Evolutionary conservation across 2,329 filamentous ascomycete species (phyloP).

Genomic region (Scleromitrula shiraiana): DNA sequence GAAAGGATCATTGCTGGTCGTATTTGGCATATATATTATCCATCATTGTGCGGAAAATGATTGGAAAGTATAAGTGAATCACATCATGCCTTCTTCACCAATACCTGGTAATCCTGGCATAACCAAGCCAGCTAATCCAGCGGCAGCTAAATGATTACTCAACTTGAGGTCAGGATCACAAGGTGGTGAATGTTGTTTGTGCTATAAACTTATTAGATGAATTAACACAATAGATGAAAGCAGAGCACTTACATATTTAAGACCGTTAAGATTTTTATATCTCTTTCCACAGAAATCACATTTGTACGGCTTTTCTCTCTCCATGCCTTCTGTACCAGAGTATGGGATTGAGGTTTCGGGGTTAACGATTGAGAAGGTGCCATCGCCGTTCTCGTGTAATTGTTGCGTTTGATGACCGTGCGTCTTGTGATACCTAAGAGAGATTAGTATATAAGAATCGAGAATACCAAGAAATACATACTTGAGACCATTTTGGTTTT

Average conservation of each 20-base stretch:
- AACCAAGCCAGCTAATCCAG: slow-evolving; percentile 25
- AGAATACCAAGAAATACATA: slow-evolving; percentile 40
- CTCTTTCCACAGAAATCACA: slow-evolving; percentile 96
- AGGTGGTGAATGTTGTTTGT: slow-evolving; percentile 75
- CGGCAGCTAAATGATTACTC: slow-evolving; percentile 29
- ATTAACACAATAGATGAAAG: background rate
- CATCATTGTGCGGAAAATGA: slow-evolving; percentile 1
- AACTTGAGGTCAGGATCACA: slow-evolving; percentile 76
- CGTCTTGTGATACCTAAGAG: slow-evolving; percentile 56
- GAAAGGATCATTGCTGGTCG: slow-evolving; percentile 1
- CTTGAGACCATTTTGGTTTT: slow-evolving; percentile 98
- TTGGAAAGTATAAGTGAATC: slow-evolving; percentile 1
- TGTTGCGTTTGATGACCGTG: slow-evolving; percentile 97
- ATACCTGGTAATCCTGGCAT: slow-evolving; percentile 44
- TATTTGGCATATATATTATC: slow-evolving; percentile 9
- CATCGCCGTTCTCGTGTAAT: slow-evolving; percentile 91
- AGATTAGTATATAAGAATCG: slow-evolving; percentile 13
- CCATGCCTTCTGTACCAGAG: slow-evolving; percentile 96
- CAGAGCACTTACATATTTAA: slow-evolving; percentile 70
- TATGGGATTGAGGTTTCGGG: slow-evolving; percentile 91
- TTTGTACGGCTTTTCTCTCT: slow-evolving; percentile 98
- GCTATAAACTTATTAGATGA: slow-evolving; percentile 38
- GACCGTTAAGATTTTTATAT: slow-evolving; percentile 97
- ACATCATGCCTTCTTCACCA: slow-evolving; percentile 42
- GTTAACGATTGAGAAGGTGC: slow-evolving; percentile 96